phyloP scores from a whole-genome alignment of 768 basidiomycete species.

The Lentinula sp. region DNA sequence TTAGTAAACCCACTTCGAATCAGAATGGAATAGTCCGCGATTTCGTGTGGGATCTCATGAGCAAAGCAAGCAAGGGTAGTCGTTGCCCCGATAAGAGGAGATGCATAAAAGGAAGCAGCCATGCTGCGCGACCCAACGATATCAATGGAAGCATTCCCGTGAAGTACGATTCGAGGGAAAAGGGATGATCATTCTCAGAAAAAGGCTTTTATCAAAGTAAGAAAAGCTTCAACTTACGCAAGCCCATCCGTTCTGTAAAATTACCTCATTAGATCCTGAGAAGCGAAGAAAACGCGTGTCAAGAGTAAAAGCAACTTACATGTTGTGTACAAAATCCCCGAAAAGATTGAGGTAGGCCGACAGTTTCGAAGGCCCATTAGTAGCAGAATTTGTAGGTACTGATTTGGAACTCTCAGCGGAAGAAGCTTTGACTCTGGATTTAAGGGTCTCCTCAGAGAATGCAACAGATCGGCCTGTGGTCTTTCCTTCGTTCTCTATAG shows the following conservation, averaged over 20 bases:
- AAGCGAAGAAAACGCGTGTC: conserved; percentile 6
- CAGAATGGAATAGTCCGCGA: conserved; percentile 94
- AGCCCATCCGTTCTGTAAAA: conserved; percentile 79
- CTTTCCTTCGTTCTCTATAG: conserved; percentile 26
- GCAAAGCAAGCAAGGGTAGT: conserved; percentile 95
- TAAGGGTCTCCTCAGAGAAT: conserved; percentile 37
- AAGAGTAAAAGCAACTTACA: conserved; percentile 40
- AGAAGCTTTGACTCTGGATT: conserved; percentile 19
- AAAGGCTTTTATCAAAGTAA: not conserved
- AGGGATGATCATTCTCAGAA: not conserved
- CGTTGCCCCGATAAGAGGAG: conserved; percentile 87
- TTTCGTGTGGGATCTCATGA: conserved; percentile 94
- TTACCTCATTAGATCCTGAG: conserved; percentile 7
- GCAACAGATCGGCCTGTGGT: conserved; percentile 43
- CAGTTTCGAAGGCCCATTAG: conserved; percentile 65
- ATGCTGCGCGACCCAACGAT: conserved; percentile 42
- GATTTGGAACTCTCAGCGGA: conserved; percentile 3
- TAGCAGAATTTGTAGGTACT: conserved; percentile 16
- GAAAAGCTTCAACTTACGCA: conserved; percentile 47
- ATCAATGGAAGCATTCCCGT: not conserved
- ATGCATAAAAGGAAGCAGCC: conserved; percentile 97
- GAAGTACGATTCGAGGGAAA: not conserved
- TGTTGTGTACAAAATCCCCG: conserved; percentile 92
- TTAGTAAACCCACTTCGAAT: conserved; percentile 89
- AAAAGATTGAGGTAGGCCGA: conserved; percentile 92